Evolutionary conservation across 139 green algal genomes (phyloP), one percentile per base, ranked within the genome.

Genomic region (Chlorella sp.): DNA sequence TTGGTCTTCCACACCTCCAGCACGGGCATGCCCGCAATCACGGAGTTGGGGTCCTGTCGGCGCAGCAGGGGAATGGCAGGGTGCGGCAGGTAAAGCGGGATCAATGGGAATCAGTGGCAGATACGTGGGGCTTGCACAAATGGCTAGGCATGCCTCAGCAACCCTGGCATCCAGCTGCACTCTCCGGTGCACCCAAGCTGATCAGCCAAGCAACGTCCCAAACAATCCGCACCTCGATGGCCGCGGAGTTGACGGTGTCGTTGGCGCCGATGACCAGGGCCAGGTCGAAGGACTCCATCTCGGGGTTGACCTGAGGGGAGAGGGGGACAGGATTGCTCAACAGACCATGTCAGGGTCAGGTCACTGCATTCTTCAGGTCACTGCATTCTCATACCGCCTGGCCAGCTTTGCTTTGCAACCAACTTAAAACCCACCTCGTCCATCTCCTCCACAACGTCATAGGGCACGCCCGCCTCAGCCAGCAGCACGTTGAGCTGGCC

Each of bases 401-500:
- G n/a, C n/a, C n/a, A n/a, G n/a, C n/a, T n/a, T n/a, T n/a, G n/a
- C n/a, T n/a, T n/a, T n/a, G n/a, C n/a, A n/a, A 17, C 51, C 11
- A 60, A 21, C 9, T 60, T 9, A 51, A 9, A 23, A 2, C 51
- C 13, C 47, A 84, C 41, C 47, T 75, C 68, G 38, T 75, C 68
- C 86, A 89, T 83, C 41, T 91, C 88, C 65, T 88, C 69, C 32
- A 93, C 89, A 18, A 94, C 78, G 78, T 95, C 93, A 56, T 72
- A 82, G 1, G 76, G 60, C 23, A 82, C 75, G 25, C 75, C 93
- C 20, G 96, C 96, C 91, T 98, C 96, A 0, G 96, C 96, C 64
- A 98, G 92, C 89, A 98, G 95, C 87, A 98, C 96, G 88, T 98
- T 98, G 60, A 98, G 92, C 91, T 98, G 96, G n/a, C 95, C 95